Evolutionary conservation across 352 stramenopile species (phyloP), one percentile per base, ranked within the genome.

Genomic region (Phytopythium kandeliae): DNA sequence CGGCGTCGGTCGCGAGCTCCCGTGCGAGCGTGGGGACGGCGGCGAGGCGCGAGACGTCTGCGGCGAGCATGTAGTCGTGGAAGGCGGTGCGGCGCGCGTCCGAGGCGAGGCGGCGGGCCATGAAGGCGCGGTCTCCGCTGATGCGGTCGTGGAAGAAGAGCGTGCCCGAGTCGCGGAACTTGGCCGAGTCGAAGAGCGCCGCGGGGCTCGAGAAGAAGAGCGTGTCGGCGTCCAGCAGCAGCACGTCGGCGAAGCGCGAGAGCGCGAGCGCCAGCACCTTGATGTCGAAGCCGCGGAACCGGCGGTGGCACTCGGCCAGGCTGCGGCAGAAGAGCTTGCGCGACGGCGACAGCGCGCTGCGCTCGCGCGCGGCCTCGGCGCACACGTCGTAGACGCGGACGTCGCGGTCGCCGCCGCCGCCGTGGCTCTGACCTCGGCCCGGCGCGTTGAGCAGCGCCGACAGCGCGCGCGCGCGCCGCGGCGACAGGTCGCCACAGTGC

Each of bases 131-230:
- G 4, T 73, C 62, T 49, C 66, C 65, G 52, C 56, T 68, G 47
- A 82, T 74, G n/a, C 74, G 69, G 58, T 85, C 74, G 48, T 82
- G 72, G 44, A 89, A 89, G 49, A 89, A 79, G 16, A 89, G 58
- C 45, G 71, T 88, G 15, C 81, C 81, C 0, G 76, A 86, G 11
- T 50, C 54, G 19, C 58, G 54, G 49, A 74, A 86, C 41, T 81
- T 79, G 38, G 62, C 52, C 6, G 73, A 62, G 0, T 83, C 64
- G 71, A 74, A 89, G 10, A 91, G 54, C 38, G 31, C 19, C 64
- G 66, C 71, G 3, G 75, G 82, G 43, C 58, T 75, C 38, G 85
- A 66, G 44, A 92, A 73, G 48, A 89, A 73, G 34, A 89, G 49
- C 11, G 69, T 69, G 54, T 92, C 81, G 30, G 79, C 79, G 64